Conservation (phyloP, 2,329 filamentous ascomycete species). For the Aspergillus pseudoglaucus region DNA sequence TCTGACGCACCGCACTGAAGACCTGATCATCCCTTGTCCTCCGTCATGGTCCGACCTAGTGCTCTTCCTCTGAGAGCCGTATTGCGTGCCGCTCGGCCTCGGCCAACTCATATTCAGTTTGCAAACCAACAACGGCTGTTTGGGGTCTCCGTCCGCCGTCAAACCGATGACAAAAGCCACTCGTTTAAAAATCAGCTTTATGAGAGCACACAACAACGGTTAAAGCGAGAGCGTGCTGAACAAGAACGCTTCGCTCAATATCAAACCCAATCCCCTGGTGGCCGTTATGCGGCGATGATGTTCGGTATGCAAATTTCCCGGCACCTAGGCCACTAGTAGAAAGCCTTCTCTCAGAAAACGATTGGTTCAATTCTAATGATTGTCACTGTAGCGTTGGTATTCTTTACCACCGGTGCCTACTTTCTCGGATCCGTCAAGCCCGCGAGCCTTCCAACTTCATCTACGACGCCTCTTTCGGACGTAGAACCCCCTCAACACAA, state of each 20-base stretch:
- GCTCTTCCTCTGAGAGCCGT: constrained; percentile 7
- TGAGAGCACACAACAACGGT: constrained; percentile 53
- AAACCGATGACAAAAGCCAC: constrained; percentile 25
- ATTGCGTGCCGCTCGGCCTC: constrained; percentile 3
- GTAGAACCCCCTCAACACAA: constrained; percentile 49
- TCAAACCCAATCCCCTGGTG: constrained; percentile 34
- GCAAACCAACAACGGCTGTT: constrained; percentile 16
- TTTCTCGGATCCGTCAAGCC: constrained; percentile 49
- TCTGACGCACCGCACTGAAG: not conserved
- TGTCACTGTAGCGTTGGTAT: constrained; percentile 40
- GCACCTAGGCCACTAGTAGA: not conserved
- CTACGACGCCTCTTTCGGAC: constrained; percentile 50
- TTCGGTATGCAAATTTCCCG: constrained; percentile 21
- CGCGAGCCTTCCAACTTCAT: constrained; percentile 42
- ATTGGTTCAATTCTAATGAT: constrained; percentile 4
- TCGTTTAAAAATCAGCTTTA: constrained; percentile 58
- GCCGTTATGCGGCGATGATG: constrained; percentile 33
- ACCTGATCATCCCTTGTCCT: not conserved
- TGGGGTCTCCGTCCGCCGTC: constrained; percentile 12
- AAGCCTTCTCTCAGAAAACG: not conserved
- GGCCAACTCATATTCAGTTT: not conserved
- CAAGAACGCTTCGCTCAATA: constrained; percentile 45
- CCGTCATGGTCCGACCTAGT: constrained; percentile 16
- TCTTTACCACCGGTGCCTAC: constrained; percentile 49
- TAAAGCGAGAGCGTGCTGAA: constrained; percentile 53